Conservation (phyloP, 2,329 filamentous ascomycete genomes). For the Madurella mycetomatis region DNA sequence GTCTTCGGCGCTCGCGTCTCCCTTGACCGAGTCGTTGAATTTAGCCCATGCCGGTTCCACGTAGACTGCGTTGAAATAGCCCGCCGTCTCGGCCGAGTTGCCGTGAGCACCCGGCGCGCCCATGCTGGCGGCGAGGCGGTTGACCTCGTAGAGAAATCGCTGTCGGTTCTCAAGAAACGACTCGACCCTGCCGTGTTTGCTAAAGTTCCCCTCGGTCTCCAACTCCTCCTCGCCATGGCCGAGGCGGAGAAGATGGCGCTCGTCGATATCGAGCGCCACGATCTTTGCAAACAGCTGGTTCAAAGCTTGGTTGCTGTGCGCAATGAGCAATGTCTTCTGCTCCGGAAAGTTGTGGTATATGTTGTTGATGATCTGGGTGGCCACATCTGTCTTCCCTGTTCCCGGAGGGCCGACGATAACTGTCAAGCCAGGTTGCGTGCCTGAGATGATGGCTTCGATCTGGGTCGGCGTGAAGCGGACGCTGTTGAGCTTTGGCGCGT, state of each 20-base stretch:
- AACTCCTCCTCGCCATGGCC: constrained; percentile 96
- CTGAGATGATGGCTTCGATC: constrained; percentile 87
- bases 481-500: constrained; percentile 74
- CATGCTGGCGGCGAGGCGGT: constrained; percentile 78
- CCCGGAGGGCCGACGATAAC: constrained; percentile 93
- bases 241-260: constrained; percentile 84
- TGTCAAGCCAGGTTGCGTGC: constrained; percentile 88
- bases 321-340: constrained; percentile 86
- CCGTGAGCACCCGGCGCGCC: constrained; percentile 90
- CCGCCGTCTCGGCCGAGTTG: constrained; percentile 92
- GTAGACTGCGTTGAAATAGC: constrained; percentile 93
- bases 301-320: constrained; percentile 95
- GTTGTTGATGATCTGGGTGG: constrained; percentile 97
- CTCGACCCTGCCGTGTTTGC: constrained; percentile 91
- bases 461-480: constrained; percentile 90
- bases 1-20: constrained; percentile 53
- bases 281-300: constrained; percentile 99
- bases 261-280: constrained; percentile 90
- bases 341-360: constrained; percentile 97
- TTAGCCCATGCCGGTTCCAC: constrained; percentile 83
- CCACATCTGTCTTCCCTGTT: constrained; percentile 98
- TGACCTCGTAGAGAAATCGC: constrained; percentile 74
- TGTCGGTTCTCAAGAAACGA: constrained; percentile 88
- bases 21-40: constrained; percentile 64
- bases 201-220: constrained; percentile 79